Conservation (phyloP, 306 rosid genomes). For the Mimosa pudica region DNA sequence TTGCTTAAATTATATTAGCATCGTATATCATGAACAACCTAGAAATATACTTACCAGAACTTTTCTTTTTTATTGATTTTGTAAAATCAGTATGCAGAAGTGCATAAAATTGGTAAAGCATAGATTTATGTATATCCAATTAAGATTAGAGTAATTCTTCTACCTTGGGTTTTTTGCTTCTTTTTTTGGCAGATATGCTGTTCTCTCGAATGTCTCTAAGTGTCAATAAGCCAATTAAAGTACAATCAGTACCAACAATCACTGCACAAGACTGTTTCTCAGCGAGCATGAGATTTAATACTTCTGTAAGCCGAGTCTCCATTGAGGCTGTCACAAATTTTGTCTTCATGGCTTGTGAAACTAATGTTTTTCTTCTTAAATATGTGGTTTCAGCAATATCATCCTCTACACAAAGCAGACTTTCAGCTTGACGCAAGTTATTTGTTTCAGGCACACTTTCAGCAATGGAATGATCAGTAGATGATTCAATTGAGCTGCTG, state of each 20-base stretch:
- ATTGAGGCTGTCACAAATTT: constrained; percentile 66
- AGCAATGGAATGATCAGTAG: constrained; percentile 39
- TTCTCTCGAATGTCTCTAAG: constrained; percentile 75
- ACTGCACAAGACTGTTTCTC: constrained; percentile 91
- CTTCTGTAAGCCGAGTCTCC: constrained; percentile 68
- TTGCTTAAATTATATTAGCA: constrained; percentile 2
- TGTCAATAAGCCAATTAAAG: constrained; percentile 75
- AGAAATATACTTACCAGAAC: constrained; percentile 3
- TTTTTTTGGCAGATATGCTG: constrained; percentile 54
- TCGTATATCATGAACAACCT: not conserved
- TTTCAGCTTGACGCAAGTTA: constrained; percentile 72
- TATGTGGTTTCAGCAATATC: constrained; percentile 47
- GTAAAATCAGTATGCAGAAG: constrained; percentile 10
- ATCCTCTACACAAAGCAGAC: constrained; percentile 65
- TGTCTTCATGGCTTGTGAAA: constrained; percentile 91
- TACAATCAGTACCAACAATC: constrained; percentile 64
- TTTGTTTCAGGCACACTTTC: constrained; percentile 43
- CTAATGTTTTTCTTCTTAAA: constrained; percentile 53
- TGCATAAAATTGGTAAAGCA: constrained; percentile 9
- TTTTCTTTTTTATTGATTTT: not conserved
- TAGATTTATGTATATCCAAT: constrained; percentile 23
- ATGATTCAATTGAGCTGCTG: constrained; percentile 39
- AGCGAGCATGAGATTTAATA: constrained; percentile 76
- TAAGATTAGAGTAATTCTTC: constrained; percentile 27
- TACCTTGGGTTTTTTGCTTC: constrained; percentile 69